A percentile compares a stretch with the other conserved stretches of the same genome.
Conservation (phyloP, 257 asterid genomes). For the Euphrasia confusa region DNA sequence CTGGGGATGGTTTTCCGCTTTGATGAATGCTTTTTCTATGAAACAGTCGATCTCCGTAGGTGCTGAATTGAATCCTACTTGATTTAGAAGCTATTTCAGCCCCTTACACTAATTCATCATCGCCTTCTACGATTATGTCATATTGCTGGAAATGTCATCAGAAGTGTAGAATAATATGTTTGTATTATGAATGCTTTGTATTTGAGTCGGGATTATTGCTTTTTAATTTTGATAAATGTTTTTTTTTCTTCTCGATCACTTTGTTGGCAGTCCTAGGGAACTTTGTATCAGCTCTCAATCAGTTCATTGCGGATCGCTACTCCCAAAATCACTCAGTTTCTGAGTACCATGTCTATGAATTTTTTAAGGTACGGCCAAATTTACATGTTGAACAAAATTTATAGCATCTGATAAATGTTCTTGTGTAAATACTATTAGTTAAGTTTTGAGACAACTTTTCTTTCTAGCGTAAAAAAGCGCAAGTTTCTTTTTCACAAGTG, state of each 20-base stretch:
- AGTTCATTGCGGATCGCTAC: conserved; percentile 75
- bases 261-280: conserved; percentile 87
- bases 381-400: conserved; percentile 4
- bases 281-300: conserved; percentile 86
- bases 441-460: not conserved
- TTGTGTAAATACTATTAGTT: not conserved
- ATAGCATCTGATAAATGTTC: not conserved
- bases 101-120: conserved; percentile 1
- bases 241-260: conserved; percentile 17
- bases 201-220: not conserved
- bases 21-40: conserved; percentile 11
- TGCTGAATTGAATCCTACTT: conserved; percentile 9
- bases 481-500: not conserved
- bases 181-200: conserved; percentile 3
- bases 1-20: conserved; percentile 4
- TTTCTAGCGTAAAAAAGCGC: not conserved
- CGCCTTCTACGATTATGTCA: not conserved
- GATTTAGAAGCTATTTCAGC: conserved; percentile 16
- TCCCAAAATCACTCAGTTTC: conserved; percentile 58
- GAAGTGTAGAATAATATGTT: conserved; percentile 5
- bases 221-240: conserved; percentile 15
- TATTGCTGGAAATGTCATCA: conserved; percentile 4
- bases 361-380: conserved; percentile 61
- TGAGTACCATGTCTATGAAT: conserved; percentile 88
- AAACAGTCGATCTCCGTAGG: conserved; percentile 3